Evolutionary conservation across 2,329 filamentous ascomycete genomes (phyloP), one percentile per base, ranked within the genome.

Genomic region (Alternaria ventricosa): DNA sequence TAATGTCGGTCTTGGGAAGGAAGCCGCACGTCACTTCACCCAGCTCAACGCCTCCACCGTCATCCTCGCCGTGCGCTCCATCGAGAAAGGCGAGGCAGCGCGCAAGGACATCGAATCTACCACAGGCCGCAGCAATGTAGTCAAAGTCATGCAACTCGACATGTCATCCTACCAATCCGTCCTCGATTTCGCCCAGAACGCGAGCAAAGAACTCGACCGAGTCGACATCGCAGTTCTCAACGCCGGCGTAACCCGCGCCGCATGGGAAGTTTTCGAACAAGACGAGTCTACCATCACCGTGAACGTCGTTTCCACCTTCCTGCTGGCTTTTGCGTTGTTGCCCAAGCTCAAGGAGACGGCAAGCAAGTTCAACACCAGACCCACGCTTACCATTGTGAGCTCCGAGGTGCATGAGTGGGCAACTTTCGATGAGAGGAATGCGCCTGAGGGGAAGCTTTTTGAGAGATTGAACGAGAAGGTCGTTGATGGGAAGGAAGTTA

Each of bases 141-240:
- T 84, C 43, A 78, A 84, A 64, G 83, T 84, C 13, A 85, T 84
- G 83, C 71, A 74, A 4, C 72, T 86, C 3, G 83, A 85, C 67
- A 76, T 85, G 30, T 58, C 67, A 6, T 78, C 71, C 18, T 84
- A 81, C 57, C 70, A 74, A 3, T 81, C 74, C 23, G 79, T 84
- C 3, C 66, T 70, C 6, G 60, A 69, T 12, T 82, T 83, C 50
- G 76, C 74, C 2, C 60, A 67, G 10, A 64, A 72, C 22, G 71
- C 67, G 3, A 56, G 65, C 3, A 63, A 59, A 28, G 62, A 69
- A 27, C 62, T 81, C 5, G 43, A 71, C 10, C 60, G 75, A 13
- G 45, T 83, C 3, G 82, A 83, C 64, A 73, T 77, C 10, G 75
- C 76, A 0, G 43, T 83, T 0, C 67, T 78, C 25, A 84, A 83